phyloP scores from a whole-genome alignment of 768 basidiomycete species.

The Podaxis sp. region DNA sequence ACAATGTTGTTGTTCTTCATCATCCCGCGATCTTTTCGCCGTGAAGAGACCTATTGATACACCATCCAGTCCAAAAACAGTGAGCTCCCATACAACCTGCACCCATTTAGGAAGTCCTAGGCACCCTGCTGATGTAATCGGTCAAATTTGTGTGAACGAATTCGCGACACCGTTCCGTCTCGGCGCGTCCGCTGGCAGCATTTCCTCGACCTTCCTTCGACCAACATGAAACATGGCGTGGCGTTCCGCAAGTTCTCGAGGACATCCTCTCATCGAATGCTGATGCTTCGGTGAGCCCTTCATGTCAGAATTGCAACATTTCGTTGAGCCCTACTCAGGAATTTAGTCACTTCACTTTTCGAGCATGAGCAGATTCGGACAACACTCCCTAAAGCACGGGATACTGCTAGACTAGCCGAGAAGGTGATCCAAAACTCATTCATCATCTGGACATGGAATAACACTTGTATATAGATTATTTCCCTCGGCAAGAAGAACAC shows the following conservation, averaged over 20 bases:
- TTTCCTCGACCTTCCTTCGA: background rate
- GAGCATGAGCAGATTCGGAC: conserved; percentile 96
- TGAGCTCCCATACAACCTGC: no score
- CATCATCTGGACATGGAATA: background rate
- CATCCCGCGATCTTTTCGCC: background rate
- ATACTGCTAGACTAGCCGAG: conserved; percentile 87
- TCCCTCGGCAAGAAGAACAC: conserved; percentile 87
- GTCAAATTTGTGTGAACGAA: conserved; percentile 4
- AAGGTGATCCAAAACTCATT: conserved; percentile 50
- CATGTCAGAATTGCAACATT: background rate
- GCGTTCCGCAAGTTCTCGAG: conserved; percentile 91
- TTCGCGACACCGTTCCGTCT: background rate
- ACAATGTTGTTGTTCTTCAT: background rate
- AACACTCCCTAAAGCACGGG: conserved; percentile 92
- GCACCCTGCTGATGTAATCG: conserved; percentile 5
- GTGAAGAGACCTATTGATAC: no score
- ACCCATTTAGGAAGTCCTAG: no score
- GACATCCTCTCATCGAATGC: conserved; percentile 86
- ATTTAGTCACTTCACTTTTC: conserved; percentile 90
- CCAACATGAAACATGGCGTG: conserved; percentile 87
- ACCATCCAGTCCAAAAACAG: no score
- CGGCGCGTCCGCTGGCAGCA: background rate
- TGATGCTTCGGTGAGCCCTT: conserved; percentile 79
- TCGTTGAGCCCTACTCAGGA: conserved; percentile 45
- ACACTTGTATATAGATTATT: conserved; percentile 60